Evolutionary conservation across 805 yeast species (phyloP).

Genomic region (Wickerhamomyces rabaulensis): DNA sequence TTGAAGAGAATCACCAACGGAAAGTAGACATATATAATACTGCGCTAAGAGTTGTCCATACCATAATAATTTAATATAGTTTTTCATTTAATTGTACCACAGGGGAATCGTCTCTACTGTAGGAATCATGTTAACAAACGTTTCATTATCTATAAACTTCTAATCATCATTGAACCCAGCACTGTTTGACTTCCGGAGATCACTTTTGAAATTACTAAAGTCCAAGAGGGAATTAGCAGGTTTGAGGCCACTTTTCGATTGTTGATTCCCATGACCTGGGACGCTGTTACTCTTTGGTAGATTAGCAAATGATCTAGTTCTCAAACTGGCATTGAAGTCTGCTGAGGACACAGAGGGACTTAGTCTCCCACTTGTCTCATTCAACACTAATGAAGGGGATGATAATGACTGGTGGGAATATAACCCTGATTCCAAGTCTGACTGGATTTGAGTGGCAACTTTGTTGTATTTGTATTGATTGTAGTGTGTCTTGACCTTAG

Average conservation of each 20-base stretch:
- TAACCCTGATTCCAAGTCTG: slow-evolving; percentile 21
- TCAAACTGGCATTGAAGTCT: slow-evolving; percentile 12
- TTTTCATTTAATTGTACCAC: too few relatives aligned
- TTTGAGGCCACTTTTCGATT: neutral
- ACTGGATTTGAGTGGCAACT: slow-evolving; percentile 12
- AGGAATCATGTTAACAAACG: too few relatives aligned
- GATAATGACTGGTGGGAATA: slow-evolving; percentile 6
- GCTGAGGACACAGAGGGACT: slow-evolving; percentile 16
- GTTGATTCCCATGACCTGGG: neutral
- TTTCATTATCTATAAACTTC: neutral
- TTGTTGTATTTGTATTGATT: slow-evolving; percentile 17
- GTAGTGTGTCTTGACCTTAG: slow-evolving; percentile 13
- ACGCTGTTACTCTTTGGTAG: slow-evolving; percentile 3
- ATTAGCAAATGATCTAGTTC: slow-evolving; percentile 22
- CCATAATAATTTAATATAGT: too few relatives aligned
- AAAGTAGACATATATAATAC: neutral
- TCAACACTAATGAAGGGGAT: neutral
- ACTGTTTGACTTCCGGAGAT: neutral
- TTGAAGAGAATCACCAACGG: neutral
- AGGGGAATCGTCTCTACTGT: too few relatives aligned
- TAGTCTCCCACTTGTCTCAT: slow-evolving; percentile 16
- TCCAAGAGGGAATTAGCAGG: slow-evolving; percentile 17
- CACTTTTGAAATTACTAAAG: slow-evolving; percentile 15
- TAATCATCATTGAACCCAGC: neutral
- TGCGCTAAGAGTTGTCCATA: too few relatives aligned